Evolutionary conservation across 2,329 filamentous ascomycete genomes (phyloP).

Genomic region (Sporothrix humicola): DNA sequence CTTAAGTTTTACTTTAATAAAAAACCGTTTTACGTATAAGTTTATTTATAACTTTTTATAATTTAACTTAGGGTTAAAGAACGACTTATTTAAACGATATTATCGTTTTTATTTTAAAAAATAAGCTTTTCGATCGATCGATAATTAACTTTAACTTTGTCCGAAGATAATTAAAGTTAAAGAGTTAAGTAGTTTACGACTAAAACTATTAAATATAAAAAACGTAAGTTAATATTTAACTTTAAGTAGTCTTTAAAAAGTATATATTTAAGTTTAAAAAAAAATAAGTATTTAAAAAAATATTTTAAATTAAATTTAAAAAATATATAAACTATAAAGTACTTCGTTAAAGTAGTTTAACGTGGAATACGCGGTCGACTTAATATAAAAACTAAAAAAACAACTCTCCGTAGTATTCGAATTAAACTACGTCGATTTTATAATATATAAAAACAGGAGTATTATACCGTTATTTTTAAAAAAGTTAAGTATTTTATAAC

Average conservation of each 20-base stretch:
- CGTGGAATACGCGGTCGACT: too few species aligned
- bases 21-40: neutral
- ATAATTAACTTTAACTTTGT: constrained; percentile 30
- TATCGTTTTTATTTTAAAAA: constrained; percentile 27
- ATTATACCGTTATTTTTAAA: neutral
- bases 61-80: neutral
- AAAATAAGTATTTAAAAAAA: constrained; percentile 14
- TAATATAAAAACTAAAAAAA: too few species aligned
- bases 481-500: constrained; percentile 27
- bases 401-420: too few species aligned
- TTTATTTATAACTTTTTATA: neutral
- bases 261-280: neutral
- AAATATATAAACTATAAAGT: constrained; percentile 14
- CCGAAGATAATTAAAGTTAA: constrained; percentile 26
- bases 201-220: constrained; percentile 31
- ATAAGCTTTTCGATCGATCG: constrained; percentile 30
- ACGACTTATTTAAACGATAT: constrained; percentile 27
- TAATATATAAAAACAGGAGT: constrained; percentile 29
- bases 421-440: too few species aligned
- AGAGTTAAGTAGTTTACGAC: constrained; percentile 26
- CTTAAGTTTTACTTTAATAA: neutral
- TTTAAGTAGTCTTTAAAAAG: constrained; percentile 8
- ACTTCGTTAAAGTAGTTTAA: neutral
- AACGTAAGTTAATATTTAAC: neutral
- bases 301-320: neutral